Evolutionary conservation across 345 rosid genomes (phyloP).

Genomic region (Balakata baccata): DNA sequence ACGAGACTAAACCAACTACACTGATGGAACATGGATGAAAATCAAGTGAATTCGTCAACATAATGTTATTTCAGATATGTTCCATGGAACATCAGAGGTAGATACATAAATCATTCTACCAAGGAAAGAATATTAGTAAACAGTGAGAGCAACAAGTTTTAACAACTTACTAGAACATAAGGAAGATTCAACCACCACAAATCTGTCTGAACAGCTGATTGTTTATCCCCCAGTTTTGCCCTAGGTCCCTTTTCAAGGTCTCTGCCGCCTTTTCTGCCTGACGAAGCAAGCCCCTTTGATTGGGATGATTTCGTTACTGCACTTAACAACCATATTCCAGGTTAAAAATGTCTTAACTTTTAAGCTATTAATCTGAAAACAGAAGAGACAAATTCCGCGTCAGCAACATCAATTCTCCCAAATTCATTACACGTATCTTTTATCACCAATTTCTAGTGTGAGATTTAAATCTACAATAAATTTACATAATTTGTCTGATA

Average conservation of each 20-base stretch:
- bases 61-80: not conserved
- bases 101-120: not conserved
- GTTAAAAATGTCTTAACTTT: constrained; percentile 4
- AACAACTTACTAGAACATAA: constrained; percentile 53
- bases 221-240: constrained; percentile 26
- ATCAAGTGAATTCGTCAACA: not conserved
- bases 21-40: not conserved
- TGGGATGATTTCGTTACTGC: constrained; percentile 31
- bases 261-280: constrained; percentile 22
- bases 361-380: not conserved
- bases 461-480: not conserved
- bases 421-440: not conserved
- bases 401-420: not conserved
- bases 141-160: not conserved
- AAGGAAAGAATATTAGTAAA: not conserved
- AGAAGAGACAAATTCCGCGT: too few relatives aligned
- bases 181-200: constrained; percentile 82
- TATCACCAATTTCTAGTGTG: too few relatives aligned
- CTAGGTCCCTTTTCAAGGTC: constrained; percentile 21
- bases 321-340: constrained; percentile 12
- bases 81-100: not conserved
- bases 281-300: not conserved
- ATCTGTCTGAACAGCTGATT: constrained; percentile 27
- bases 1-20: not conserved
- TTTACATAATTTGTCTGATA: not conserved